Base-by-base conservation (phyloP, 2,329 filamentous ascomycete species). In the Fusarium graminum region DNA sequence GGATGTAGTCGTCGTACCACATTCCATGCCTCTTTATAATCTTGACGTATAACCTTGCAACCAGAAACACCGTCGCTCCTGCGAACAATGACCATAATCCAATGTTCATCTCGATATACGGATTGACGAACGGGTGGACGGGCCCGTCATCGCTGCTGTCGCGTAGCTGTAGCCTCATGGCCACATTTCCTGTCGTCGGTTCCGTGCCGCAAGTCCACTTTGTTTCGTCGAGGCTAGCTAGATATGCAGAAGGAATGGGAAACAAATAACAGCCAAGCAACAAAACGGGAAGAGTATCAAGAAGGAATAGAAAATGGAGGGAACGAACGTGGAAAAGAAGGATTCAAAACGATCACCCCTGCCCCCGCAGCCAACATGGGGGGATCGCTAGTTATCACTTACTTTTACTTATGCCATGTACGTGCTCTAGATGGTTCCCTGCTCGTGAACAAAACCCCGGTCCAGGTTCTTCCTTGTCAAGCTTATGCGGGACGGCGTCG, bases 1-100 rank as follows among this genome's bases (percentile, higher is more conserved):
- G 70, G 52, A 79, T 74, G 28, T 78, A 76, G 56, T 79, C 77
- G 50, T 79, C 77, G 49, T 78, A 79, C 77, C 77, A 79, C 43
- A 79, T 68, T 4, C 77, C 76, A 58, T 78, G 74, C 7, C 76
- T 68, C 29, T 74, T 71, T 29, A 67, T 74, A n/a, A 77, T 25
- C 67, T 79, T 79, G 44, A 75, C 73, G 69, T 75, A 79, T 14
- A 79, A 49, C 17, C 77, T 67, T 38, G 77, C 43, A 13, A 16
- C 69, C 13, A 79, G 56, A 46, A 79, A 74, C 19, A 74, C 29
- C 13, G 71, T 74, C 4, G 77, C 74, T 19, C 69, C 76, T 0
- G 59, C 46, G 32, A 77, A 79, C 7, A 79, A 65, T 17, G 63
- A 65, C 77, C 77, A 79, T 14, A 78, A 46, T 4, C 76, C 76